Base-by-base conservation (phyloP, 192 early-diverging fungal genomes). In the Obelidium mucronatum region DNA sequence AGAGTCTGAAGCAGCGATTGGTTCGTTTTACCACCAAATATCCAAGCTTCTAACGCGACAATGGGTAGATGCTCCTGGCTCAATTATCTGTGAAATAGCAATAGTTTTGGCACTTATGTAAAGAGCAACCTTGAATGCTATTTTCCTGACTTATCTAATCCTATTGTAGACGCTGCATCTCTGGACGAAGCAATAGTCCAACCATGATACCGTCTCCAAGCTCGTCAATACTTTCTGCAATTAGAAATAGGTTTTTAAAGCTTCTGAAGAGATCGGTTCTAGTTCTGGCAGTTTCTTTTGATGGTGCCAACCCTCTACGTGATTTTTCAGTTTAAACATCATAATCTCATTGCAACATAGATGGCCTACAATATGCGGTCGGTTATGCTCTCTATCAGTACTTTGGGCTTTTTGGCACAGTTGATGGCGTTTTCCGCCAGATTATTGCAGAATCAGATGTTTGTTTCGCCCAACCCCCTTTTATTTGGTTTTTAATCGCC, bases 401-500 rank as follows among this genome's bases (percentile, higher is more conserved):
- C 37, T 64, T 36, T 64, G 62, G 62, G 37, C 39, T 64, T 19
- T 36, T 37, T 26, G 31, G 19, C 28, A 19, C 34, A 19, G 26
- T 37, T 17, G 15, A 33, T 15, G 58, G 26, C 22, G 17, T 64
- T 19, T 64, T 64, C 39, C 33, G 17, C 3, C 33, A 39, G 28
- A 37, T 64, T n/a, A 36, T 64, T 2, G 1, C 19, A 17, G 37
- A 13, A 34, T 64, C 62, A 33, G 62, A 64, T 64, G 62, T 64
- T 8, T 37, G 34, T 13, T 8, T 34, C 0, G 19, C 0, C 44
- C 44, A 48, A 48, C 44, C n/a, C n/a, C n/a, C n/a, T n/a, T n/a
- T n/a, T n/a, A n/a, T n/a, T n/a, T n/a, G n/a, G n/a, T 6, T 48
- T 48, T 19, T 19, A 48, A 48, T 48, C 8, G 19, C 19, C 44